These are phyloP conservation scores for Verticillium tricorpus DNA, from an alignment of 2,329 filamentous ascomycete species.

Conservation along the genomic window DNA sequence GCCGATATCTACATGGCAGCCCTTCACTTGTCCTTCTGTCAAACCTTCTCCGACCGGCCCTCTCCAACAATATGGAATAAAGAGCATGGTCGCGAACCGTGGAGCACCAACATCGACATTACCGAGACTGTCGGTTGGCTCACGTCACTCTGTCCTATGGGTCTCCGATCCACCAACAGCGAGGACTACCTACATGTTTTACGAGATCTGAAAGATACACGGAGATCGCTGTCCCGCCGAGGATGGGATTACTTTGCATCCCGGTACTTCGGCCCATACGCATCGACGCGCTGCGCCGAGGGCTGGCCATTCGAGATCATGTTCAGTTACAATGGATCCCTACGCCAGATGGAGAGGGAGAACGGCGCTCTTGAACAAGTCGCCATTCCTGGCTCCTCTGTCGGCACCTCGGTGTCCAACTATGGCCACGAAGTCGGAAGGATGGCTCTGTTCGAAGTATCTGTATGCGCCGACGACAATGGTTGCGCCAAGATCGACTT, in stretches of 20 bases:
- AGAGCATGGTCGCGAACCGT: slow-evolving; percentile 42
- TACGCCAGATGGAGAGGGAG: slow-evolving; percentile 41
- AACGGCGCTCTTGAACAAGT: slow-evolving; percentile 46
- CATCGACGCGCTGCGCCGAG: slow-evolving; percentile 21
- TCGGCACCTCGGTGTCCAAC: slow-evolving; percentile 35
- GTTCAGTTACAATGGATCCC: slow-evolving; percentile 50
- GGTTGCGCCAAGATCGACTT: slow-evolving; percentile 41
- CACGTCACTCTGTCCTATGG: slow-evolving; percentile 50
- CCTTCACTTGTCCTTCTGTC: slow-evolving; percentile 50
- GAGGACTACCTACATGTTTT: slow-evolving; percentile 44
- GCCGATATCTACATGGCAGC: slow-evolving; percentile 51
- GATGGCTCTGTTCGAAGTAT: slow-evolving; percentile 47
- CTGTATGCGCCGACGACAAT: slow-evolving; percentile 37
- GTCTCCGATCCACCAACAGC: slow-evolving; percentile 30
- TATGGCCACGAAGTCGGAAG: slow-evolving; percentile 41
- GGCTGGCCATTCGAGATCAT: slow-evolving; percentile 53
- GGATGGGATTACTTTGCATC: slow-evolving; percentile 47
- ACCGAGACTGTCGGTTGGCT: slow-evolving; percentile 58
- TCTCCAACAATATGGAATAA: slow-evolving; percentile 51
- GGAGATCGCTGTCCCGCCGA: slow-evolving; percentile 37
- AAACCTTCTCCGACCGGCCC: slow-evolving; percentile 47
- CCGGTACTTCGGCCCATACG: slow-evolving; percentile 31
- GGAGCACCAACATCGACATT: slow-evolving; percentile 43
- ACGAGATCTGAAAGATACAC: slow-evolving; percentile 48
- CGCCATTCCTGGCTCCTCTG: slow-evolving; percentile 30